Evolutionary conservation across 2,329 filamentous ascomycete species (phyloP), one percentile per base, ranked within the genome.

Genomic region (Fonsecaea multimorphosa): DNA sequence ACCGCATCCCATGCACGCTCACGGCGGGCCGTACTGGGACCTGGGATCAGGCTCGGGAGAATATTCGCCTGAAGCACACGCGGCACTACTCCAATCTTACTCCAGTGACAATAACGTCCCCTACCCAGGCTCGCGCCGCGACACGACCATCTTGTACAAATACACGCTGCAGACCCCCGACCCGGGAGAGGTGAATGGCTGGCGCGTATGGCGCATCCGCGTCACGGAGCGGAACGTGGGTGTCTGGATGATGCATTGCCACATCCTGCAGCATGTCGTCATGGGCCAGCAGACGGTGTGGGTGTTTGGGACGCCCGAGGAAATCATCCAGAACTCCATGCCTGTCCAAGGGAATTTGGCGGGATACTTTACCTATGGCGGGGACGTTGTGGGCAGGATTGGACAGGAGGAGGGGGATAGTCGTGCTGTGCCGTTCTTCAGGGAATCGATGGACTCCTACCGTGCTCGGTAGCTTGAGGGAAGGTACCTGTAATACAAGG

Each of bases 161-260:
- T 89, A 88, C 67, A 75, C 74, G 0, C 8, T 29, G 2, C 68
- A 75, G 2, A 78, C 77, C 31, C 81, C 79, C 0, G 69, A 68
- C 1, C 74, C 80, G 0, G 76, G 80, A 1, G 73, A 77, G 5
- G 79, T 79, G 1, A 78, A 80, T 0, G 86, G 87, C 0, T 90
- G 87, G 87, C 78, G 87, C 24, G 86, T 81, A 0, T 89, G 87
- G 87, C 78, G 87, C 6, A 73, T 89, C 0, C 77, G 84, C 1
- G 82, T 87, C 22, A 66, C 63, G 2, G 58, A 64, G 16, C 24
- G 38, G 24, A 66, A 68, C 38, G 73, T 82, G 0, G 86, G 86
- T 0, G 80, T 81, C 2, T 83, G 80, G 80, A 80, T 83, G 80
- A 72, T 82, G 49, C 82, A 84, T 71, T 84, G 82, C 64, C 82